Evolutionary conservation across 1,284 basidiomycete species (phyloP).

Genomic region (Mrakiaceae sp.): DNA sequence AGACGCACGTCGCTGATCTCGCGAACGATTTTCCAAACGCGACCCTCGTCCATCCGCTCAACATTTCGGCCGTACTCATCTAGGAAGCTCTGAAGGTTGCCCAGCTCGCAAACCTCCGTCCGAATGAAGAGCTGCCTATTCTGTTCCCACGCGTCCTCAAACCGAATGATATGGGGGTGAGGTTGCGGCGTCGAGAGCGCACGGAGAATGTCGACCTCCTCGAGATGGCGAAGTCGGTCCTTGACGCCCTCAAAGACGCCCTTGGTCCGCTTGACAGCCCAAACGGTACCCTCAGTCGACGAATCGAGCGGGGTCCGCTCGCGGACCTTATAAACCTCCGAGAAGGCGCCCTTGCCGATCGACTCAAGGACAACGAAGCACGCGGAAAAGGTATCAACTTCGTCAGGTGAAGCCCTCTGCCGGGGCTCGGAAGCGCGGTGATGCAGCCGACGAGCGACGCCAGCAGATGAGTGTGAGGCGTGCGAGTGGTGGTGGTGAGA

Average conservation of each 20-base stretch:
- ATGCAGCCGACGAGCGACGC: slow-evolving; percentile 27
- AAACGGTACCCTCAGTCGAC: slow-evolving; percentile 39
- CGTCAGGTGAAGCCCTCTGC: slow-evolving; percentile 23
- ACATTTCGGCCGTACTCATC: slow-evolving; percentile 82
- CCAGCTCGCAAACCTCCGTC: slow-evolving; percentile 87
- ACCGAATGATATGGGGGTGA: slow-evolving; percentile 75
- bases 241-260: slow-evolving; percentile 73
- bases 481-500: neutral
- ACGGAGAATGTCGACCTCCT: slow-evolving; percentile 88
- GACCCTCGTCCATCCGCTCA: slow-evolving; percentile 76
- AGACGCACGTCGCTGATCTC: slow-evolving; percentile 76
- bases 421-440: slow-evolving; percentile 35
- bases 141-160: slow-evolving; percentile 96
- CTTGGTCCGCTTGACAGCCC: slow-evolving; percentile 91
- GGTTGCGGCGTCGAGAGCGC: slow-evolving; percentile 47
- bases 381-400: slow-evolving; percentile 32
- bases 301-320: slow-evolving; percentile 40
- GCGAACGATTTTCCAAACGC: slow-evolving; percentile 92
- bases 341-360: slow-evolving; percentile 88
- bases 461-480: slow-evolving; percentile 9
- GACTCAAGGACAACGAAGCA: slow-evolving; percentile 65
- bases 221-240: slow-evolving; percentile 77
- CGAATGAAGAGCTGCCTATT: slow-evolving; percentile 78
- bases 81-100: slow-evolving; percentile 83
- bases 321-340: slow-evolving; percentile 81